A percentile compares a stretch with the other conserved stretches of the same genome.
Conservation (phyloP, 306 rosid genomes). For the Corylus americana region DNA sequence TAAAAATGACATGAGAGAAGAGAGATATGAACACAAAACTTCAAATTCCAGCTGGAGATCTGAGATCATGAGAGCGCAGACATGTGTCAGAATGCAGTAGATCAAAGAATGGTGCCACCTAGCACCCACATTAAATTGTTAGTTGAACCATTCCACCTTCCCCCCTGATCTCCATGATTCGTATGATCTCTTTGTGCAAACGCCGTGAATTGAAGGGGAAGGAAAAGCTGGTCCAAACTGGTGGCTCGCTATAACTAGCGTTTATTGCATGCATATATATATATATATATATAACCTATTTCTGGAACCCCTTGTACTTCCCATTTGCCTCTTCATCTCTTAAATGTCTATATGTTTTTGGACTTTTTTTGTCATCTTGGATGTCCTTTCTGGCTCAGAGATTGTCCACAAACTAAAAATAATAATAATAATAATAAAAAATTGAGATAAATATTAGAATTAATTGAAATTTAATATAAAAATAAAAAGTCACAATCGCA, state of each 20-base stretch:
- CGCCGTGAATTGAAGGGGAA: constrained; percentile 22
- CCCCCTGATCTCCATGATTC: constrained; percentile 9
- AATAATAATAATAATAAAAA: too few species aligned
- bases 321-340: background rate
- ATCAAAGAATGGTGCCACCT: constrained; percentile 6
- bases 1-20: background rate
- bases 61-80: background rate
- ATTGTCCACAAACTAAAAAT: background rate
- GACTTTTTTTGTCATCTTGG: background rate
- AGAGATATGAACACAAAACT: background rate
- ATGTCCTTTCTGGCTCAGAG: background rate
- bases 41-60: background rate
- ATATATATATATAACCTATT: background rate
- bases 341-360: background rate
- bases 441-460: too few species aligned
- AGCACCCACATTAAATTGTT: constrained; percentile 6
- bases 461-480: too few species aligned
- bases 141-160: constrained; percentile 4
- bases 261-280: constrained; percentile 25
- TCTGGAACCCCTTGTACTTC: constrained; percentile 16
- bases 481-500: constrained; percentile 38
- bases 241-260: background rate
- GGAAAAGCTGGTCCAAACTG: background rate
- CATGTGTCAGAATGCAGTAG: background rate
- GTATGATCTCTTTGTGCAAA: constrained; percentile 2